phyloP scores from a whole-genome alignment of 139 green algal genomes.

The Eudorina sp. region DNA sequence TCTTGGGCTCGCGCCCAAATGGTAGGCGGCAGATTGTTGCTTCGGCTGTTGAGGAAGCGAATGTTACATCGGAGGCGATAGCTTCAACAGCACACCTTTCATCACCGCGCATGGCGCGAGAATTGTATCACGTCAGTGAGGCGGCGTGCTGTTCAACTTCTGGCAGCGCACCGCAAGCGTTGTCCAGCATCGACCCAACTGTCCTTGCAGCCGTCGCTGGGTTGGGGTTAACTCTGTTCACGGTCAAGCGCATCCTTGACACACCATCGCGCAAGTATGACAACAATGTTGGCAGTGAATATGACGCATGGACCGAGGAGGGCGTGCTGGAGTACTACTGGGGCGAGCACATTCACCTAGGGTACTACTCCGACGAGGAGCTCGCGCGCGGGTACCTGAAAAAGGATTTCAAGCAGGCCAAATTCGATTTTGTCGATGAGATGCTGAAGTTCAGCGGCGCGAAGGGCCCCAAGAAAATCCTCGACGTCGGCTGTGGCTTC shows the following conservation, averaged over 20 bases:
- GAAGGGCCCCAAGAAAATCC: slow-evolving; percentile 69
- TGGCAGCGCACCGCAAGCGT: background rate
- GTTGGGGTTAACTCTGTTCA: slow-evolving; percentile 39
- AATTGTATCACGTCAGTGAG: slow-evolving; percentile 30
- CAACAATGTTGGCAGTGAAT: slow-evolving; percentile 92
- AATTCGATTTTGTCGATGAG: slow-evolving; percentile 93
- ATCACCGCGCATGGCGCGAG: background rate
- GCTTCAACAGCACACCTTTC: background rate
- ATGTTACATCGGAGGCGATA: slow-evolving; percentile 19
- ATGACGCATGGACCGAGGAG: slow-evolving; percentile 94
- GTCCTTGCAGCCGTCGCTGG: slow-evolving; percentile 29
- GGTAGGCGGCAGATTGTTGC: background rate
- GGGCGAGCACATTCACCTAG: slow-evolving; percentile 98
- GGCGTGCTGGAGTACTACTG: slow-evolving; percentile 93
- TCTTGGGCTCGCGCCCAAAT: background rate
- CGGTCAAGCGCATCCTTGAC: slow-evolving; percentile 80
- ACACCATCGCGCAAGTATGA: slow-evolving; percentile 85
- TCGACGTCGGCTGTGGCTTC: slow-evolving; percentile 97
- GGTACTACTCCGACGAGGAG: slow-evolving; percentile 92
- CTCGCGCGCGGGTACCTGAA: slow-evolving; percentile 80
- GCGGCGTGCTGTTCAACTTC: slow-evolving; percentile 19
- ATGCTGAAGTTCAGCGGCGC: slow-evolving; percentile 85
- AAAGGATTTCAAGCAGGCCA: slow-evolving; percentile 96
- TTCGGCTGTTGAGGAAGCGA: background rate
- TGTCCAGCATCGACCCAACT: slow-evolving; percentile 27